Evolutionary conservation across 352 stramenopile genomes (phyloP).

Genomic region (Globisporangium spinosum): DNA sequence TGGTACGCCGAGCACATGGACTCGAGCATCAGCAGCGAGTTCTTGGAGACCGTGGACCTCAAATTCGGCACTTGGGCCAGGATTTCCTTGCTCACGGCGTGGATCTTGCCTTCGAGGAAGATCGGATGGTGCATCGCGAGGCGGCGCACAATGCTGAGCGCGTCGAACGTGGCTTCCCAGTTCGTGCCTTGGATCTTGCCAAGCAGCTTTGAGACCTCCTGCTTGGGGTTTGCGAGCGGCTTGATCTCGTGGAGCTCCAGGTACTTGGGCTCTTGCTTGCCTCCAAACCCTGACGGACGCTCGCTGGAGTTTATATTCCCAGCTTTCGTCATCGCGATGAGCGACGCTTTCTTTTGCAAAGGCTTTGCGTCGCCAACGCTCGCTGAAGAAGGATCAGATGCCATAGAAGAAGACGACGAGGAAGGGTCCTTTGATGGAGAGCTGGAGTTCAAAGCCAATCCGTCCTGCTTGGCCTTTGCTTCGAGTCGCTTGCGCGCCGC

Average conservation of each 20-base stretch:
- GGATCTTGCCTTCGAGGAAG: slow-evolving; percentile 45
- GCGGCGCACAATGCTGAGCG: slow-evolving; percentile 51
- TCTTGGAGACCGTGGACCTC: slow-evolving; percentile 71
- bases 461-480: slow-evolving; percentile 50
- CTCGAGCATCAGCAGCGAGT: slow-evolving; percentile 67
- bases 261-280: slow-evolving; percentile 65
- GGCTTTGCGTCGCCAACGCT: neutral
- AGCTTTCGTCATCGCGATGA: slow-evolving; percentile 1
- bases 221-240: slow-evolving; percentile 52
- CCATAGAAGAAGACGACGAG: neutral
- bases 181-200: slow-evolving; percentile 35
- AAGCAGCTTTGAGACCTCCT: slow-evolving; percentile 40
- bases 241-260: slow-evolving; percentile 57
- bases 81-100: slow-evolving; percentile 41
- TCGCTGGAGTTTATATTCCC: neutral
- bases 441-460: neutral
- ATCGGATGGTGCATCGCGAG: slow-evolving; percentile 47
- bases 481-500: slow-evolving; percentile 62
- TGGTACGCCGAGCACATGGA: slow-evolving; percentile 46
- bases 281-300: slow-evolving; percentile 17
- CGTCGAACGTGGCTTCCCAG: slow-evolving; percentile 68
- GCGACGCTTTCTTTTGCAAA: slow-evolving; percentile 2
- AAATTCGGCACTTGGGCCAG: slow-evolving; percentile 65
- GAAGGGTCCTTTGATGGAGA: neutral
- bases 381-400: neutral